Base-by-base conservation (phyloP, 352 stramenopile genomes). In the Phytophthora nicotianae region DNA sequence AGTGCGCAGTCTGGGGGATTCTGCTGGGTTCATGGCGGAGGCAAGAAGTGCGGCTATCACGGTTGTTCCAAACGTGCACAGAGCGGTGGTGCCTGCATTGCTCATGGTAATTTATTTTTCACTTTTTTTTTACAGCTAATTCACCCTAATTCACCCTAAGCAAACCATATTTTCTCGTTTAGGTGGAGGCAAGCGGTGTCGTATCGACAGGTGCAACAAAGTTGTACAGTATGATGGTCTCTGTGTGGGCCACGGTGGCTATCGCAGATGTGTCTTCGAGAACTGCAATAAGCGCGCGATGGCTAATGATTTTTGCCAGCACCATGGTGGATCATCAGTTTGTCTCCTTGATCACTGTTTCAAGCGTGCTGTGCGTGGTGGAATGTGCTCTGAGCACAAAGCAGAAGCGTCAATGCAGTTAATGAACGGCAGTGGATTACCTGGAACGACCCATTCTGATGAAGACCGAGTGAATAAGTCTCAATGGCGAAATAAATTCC, bases 201-300 rank as follows among this genome's bases (percentile, higher is more conserved):
- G 72, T 13, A 70, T 75, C 7, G 69, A 68, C 17, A 72, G 45
- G n/a, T 87, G 77, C 59, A 83, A 77, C 58, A 89, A 89, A 61
- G 77, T 86, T 9, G 77, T 87, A 23, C 79, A 89, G 65, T 86
- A 83, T 41, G 78, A 84, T 14, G 70, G 78, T 19, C 76, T 87
- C 0, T 89, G 80, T 51, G 78, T 83, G 3, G 68, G 66, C 6
- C 78, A 85, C 37, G 78, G 78, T 14, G 78, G 78, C 10, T 85
- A 76, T 29, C 78, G 75, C n/a, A 62, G 67, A 58, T 87, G 78
- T 57, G 29, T 77, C 4, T 72, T 65, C 3, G 56, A 61, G n/a
- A 70, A 62, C 21, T 83, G 73, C 48, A 43, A 59, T 29, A 76
- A 54, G 23, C 76, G 75, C 7, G 70, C 75, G n/a, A 68, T 83